Evolutionary conservation across 768 basidiomycete species (phyloP), one percentile per base, ranked within the genome.

Genomic region (Mycena galopus): DNA sequence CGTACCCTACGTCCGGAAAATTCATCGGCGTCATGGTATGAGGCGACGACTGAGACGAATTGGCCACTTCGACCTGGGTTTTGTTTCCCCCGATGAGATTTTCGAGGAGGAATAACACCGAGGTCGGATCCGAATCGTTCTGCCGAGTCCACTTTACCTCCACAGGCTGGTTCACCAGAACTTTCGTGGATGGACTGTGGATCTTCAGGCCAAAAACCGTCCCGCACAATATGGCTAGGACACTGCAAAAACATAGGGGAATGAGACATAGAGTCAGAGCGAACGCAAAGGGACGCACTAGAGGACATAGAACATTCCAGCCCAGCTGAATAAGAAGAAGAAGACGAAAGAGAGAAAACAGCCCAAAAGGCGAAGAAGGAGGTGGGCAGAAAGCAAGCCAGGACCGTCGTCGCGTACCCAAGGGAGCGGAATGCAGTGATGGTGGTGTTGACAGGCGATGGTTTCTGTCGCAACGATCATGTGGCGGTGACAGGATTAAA

Each of bases 221-320:
- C 29, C 51, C 27, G 58, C 69, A 71, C 29, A 71, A 53, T 23
- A 71, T 37, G 33, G 63, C 63, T 71, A 71, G n/a, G 57, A 71
- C 56, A 71, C 69, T 71, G 69, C 14, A 21, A 44, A 58, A 35
- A 25, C n/a, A 58, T 21, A 58, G 33, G 29, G 44, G 61, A 47
- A 30, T 61, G 6, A 61, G 42, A 14, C 42, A 3, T 14, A 1
- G 33, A 58, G 29, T 32, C 21, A 29, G n/a, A 21, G 57, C 16
- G 3, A n/a, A 16, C 19, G 35, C 10, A 14, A 23, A 2, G 1
- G n/a, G 17, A 14, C 69, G 63, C 44, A 71, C 69, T 59, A 71
- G 29, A 65, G 37, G 47, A 60, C 62, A 65, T 65, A 55, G 33
- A 71, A 65, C 69, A 71, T 71, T 71, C 69, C 69, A 71, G 69